These are phyloP conservation scores for Durusdinium trenchii DNA, from an alignment of 73 alveolate genomes.

Conservation along the genomic window DNA sequence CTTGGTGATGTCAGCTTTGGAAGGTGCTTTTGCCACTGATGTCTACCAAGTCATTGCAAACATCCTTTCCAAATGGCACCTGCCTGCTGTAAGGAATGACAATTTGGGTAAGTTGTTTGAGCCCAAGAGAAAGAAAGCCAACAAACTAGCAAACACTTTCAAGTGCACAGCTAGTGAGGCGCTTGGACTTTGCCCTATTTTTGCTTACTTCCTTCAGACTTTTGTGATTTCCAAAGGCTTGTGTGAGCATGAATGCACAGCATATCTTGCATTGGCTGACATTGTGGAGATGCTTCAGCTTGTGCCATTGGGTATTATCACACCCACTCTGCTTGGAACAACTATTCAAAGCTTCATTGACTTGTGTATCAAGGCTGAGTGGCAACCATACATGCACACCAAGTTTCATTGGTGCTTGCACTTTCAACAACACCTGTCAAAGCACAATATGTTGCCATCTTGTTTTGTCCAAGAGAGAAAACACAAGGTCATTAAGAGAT, in stretches of 20 bases:
- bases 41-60: not conserved
- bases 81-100: not conserved
- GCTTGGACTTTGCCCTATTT: not conserved
- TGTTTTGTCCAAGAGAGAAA: constrained; percentile 61
- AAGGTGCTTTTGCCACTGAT: not conserved
- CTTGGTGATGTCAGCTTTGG: not conserved
- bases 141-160: not conserved
- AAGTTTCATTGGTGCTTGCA: constrained; percentile 34
- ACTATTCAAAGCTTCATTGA: not conserved
- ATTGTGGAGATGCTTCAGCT: not conserved
- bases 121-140: not conserved
- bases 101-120: not conserved
- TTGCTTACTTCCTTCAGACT: not conserved
- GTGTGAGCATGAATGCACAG: not conserved
- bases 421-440: not conserved
- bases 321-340: not conserved
- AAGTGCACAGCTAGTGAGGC: constrained; percentile 20
- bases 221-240: not conserved
- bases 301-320: not conserved
- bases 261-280: not conserved
- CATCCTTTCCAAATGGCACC: not conserved
- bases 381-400: constrained; percentile 11
- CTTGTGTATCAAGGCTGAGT: not conserved
- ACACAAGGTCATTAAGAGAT: not conserved
- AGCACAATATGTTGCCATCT: not conserved